Evolutionary conservation across 1,284 basidiomycete species (phyloP), one percentile per base, ranked within the genome.

Genomic region (Puccinia coronata): DNA sequence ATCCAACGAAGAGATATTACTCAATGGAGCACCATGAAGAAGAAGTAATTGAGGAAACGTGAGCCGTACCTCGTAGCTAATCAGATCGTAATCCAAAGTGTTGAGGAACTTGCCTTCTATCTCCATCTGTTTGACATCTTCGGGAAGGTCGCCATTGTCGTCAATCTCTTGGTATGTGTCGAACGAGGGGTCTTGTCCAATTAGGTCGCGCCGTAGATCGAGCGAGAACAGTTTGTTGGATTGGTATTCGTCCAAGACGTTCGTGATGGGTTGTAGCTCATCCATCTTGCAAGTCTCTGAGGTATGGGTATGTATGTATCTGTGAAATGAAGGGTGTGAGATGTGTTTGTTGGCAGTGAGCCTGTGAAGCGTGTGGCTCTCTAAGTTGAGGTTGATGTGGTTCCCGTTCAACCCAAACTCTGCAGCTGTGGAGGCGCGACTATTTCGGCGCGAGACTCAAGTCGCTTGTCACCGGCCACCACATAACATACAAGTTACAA

Each of bases 161-260:
- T 73, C 71, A 6, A 73, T 34, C 23, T 57, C 71, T 59, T 73
- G 51, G 6, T 51, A 57, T 25, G 23, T 59, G 25, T 73, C 71
- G 39, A 55, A 73, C 18, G 77, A 79, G 2, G 77, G 20, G 43
- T 69, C 67, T 31, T 79, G 63, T n/a, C 77, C 77, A 41, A 79
- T 71, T 11, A 79, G 55, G 23, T 79, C 63, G 18, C 51, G 53
- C 16, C 77, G 25, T 23, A 79, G 12, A 39, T 79, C 77, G 3
- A 70, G 67, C 23, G 49, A 79, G 55, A 53, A 79, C 28, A 79
- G 31, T 57, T 57, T 69, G 20, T 39, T 57, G 14, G 49, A 41
- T 57, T 71, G 77, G 47, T 79, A 79, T 36, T 70, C 65, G 53
- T 79, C 77, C 28, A 79, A 28, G 16, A 59, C 70, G 36, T 34